phyloP scores from a whole-genome alignment of 768 basidiomycete species.

The Phlegmacium glaucopus region DNA sequence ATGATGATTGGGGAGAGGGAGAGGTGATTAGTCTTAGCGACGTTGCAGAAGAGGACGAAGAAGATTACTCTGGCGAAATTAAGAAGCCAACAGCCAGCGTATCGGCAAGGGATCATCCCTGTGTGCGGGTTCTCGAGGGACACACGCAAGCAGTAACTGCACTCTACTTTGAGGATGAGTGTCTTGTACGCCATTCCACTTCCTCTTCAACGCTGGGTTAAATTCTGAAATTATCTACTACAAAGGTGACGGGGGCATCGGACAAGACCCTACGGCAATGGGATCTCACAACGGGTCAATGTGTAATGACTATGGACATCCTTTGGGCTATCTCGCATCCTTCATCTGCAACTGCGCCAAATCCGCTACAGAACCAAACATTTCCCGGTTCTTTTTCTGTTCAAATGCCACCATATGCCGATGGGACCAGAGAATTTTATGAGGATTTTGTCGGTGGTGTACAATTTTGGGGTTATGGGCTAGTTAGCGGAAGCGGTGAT shows the following conservation, averaged over 20 bases:
- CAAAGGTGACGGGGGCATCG: conserved; percentile 91
- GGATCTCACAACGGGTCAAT: conserved; percentile 97
- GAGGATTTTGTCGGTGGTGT: conserved; percentile 97
- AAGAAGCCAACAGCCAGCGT: conserved; percentile 33
- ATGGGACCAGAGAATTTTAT: conserved; percentile 93
- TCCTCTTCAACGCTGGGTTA: conserved; percentile 1
- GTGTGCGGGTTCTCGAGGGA: conserved; percentile 77
- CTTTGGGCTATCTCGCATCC: conserved; percentile 98
- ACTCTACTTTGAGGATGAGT: conserved; percentile 93
- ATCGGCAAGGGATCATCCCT: conserved; percentile 51
- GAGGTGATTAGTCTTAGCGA: conserved; percentile 60
- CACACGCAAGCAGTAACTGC: conserved; percentile 92
- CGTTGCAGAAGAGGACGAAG: conserved; percentile 63
- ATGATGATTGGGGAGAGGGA: conserved; percentile 55
- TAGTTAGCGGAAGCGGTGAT: conserved; percentile 96
- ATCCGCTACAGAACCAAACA: conserved; percentile 37
- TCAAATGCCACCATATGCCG: conserved; percentile 83
- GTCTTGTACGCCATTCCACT: conserved; percentile 56
- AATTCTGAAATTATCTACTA: conserved; percentile 10
- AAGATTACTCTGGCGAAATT: conserved; percentile 39
- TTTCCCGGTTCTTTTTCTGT: conserved; percentile 69
- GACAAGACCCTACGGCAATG: conserved; percentile 99
- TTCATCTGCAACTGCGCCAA: conserved; percentile 40
- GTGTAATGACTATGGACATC: conserved; percentile 99
- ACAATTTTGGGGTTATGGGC: conserved; percentile 98